Evolutionary conservation across 805 yeast genomes (phyloP).

Genomic region (Isabelozyma gotoi): DNA sequence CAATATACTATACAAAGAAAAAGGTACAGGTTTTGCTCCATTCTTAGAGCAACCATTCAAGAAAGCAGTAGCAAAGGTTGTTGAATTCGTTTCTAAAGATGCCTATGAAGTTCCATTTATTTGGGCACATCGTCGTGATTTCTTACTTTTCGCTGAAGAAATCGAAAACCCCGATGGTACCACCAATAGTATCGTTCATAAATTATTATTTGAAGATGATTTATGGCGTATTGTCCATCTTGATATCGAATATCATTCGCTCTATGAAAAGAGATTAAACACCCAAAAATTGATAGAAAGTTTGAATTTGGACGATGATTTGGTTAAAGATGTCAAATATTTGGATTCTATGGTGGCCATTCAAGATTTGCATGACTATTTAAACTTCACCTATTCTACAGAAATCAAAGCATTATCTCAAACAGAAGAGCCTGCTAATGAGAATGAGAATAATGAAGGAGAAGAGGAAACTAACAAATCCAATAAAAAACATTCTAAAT

Average conservation of each 20-base stretch:
- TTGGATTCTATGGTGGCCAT: slow-evolving; percentile 71
- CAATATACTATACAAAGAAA: slow-evolving; percentile 59
- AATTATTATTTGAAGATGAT: slow-evolving; percentile 73
- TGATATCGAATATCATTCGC: slow-evolving; percentile 85
- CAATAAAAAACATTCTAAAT: slow-evolving; percentile 58
- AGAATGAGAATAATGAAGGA: slow-evolving; percentile 32
- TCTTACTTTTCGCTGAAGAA: slow-evolving; percentile 60
- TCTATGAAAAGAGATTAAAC: slow-evolving; percentile 69
- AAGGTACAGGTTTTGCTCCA: slow-evolving; percentile 42
- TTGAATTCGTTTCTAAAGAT: slow-evolving; percentile 71
- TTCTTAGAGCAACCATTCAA: slow-evolving; percentile 49
- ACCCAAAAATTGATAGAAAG: slow-evolving; percentile 56
- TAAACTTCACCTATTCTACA: slow-evolving; percentile 69
- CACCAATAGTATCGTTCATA: slow-evolving; percentile 39
- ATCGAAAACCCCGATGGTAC: slow-evolving; percentile 37
- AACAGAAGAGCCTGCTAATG: slow-evolving; percentile 12
- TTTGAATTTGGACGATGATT: slow-evolving; percentile 56
- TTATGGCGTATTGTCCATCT: slow-evolving; percentile 87
- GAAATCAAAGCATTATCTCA: slow-evolving; percentile 50
- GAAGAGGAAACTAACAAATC: slow-evolving; percentile 18
- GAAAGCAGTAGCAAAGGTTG: slow-evolving; percentile 68
- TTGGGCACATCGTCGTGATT: slow-evolving; percentile 94
- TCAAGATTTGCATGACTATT: slow-evolving; percentile 83
- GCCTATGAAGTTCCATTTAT: slow-evolving; percentile 90
- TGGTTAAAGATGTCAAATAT: slow-evolving; percentile 51